These are phyloP conservation scores for Pulveroboletus sp. DNA, from an alignment of 768 basidiomycete genomes.

Conservation along the genomic window DNA sequence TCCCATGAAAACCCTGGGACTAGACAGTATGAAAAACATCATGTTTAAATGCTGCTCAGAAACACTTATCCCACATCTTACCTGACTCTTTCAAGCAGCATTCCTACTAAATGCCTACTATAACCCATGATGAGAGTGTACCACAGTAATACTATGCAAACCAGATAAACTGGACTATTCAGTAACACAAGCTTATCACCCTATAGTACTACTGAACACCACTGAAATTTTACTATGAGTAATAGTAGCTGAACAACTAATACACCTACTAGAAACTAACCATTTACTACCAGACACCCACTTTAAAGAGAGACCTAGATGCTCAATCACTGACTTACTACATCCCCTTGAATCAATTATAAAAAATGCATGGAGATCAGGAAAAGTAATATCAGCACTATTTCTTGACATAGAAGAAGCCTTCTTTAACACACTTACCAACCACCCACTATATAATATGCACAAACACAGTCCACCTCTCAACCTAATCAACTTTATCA, in stretches of 20 bases:
- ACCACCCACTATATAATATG: slow-evolving; percentile 7
- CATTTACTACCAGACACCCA: background rate
- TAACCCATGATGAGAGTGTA: no score
- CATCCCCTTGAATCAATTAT: background rate
- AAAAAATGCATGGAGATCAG: background rate
- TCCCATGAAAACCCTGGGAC: background rate
- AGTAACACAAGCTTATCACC: no score
- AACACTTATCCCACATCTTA: no score
- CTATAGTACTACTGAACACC: no score
- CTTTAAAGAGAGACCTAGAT: background rate
- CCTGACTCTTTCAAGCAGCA: no score
- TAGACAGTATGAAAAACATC: background rate
- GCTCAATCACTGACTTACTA: background rate
- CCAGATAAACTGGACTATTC: no score
- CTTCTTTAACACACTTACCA: slow-evolving; percentile 1
- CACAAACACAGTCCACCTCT: background rate
- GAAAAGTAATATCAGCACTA: background rate
- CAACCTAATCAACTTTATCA: slow-evolving; percentile 4
- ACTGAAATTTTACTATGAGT: no score
- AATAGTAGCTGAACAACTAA: no score
- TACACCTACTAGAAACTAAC: background rate
- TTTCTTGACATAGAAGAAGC: slow-evolving; percentile 8
- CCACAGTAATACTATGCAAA: no score
- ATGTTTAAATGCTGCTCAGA: no score
- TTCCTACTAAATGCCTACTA: no score